Evolutionary conservation across 495 filamentous ascomycete genomes (phyloP).

Genomic region (Podospora conica): DNA sequence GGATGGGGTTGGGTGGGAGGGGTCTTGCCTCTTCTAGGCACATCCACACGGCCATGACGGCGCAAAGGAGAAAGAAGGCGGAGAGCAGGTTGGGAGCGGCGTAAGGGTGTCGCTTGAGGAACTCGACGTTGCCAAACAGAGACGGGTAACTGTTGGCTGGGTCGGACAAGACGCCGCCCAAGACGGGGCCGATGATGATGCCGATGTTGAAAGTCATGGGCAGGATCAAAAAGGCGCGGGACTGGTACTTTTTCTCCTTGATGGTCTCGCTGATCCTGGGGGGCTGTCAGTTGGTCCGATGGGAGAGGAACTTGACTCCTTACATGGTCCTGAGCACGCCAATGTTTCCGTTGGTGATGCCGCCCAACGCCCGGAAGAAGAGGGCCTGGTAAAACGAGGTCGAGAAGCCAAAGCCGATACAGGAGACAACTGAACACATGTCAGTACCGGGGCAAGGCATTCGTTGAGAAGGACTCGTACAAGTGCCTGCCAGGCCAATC

Average conservation of each 20-base stretch:
- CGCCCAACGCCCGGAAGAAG: slow-evolving; percentile 66
- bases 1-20: background rate
- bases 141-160: slow-evolving; percentile 63
- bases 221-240: slow-evolving; percentile 60
- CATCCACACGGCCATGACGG: slow-evolving; percentile 52
- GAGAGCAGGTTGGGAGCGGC: slow-evolving; percentile 70
- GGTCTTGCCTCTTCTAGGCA: slow-evolving; percentile 63
- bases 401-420: slow-evolving; percentile 76
- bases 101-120: slow-evolving; percentile 66
- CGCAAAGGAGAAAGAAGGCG: slow-evolving; percentile 55
- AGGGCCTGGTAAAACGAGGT: slow-evolving; percentile 65
- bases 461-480: slow-evolving; percentile 14
- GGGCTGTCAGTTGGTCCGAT: slow-evolving; percentile 3
- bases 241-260: slow-evolving; percentile 55
- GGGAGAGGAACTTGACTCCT: slow-evolving; percentile 2
- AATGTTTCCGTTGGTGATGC: slow-evolving; percentile 75
- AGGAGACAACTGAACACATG: slow-evolving; percentile 48
- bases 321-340: slow-evolving; percentile 74
- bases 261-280: slow-evolving; percentile 66
- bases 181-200: slow-evolving; percentile 66
- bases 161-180: slow-evolving; percentile 70
- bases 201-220: slow-evolving; percentile 77
- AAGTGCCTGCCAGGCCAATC: slow-evolving; percentile 65
- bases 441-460: background rate
- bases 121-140: slow-evolving; percentile 61